A percentile compares a stretch with the other conserved stretches of the same genome.
These are phyloP conservation scores for Xylaria venustula DNA, from an alignment of 495 filamentous ascomycete species.

Conservation along the genomic window DNA sequence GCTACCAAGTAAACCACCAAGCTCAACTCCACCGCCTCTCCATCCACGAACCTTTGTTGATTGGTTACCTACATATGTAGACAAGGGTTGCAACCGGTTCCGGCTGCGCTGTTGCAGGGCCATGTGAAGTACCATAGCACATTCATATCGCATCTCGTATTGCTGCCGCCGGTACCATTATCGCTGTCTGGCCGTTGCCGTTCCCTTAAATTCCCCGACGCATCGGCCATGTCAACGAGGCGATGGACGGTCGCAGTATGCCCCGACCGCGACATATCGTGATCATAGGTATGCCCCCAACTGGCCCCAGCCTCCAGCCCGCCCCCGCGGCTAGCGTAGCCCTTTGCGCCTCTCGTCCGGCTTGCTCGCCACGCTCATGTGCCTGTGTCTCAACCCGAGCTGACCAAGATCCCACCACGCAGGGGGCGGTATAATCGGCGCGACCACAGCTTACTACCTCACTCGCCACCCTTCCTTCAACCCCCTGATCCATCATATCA, in stretches of 20 bases:
- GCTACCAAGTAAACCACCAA: background rate
- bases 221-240: slow-evolving; percentile 30
- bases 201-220: background rate
- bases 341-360: background rate
- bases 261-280: slow-evolving; percentile 59
- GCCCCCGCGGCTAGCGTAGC: background rate
- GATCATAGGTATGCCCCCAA: slow-evolving; percentile 57
- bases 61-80: background rate
- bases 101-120: background rate
- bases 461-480: slow-evolving; percentile 85
- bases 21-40: background rate
- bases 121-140: background rate
- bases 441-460: slow-evolving; percentile 89
- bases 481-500: slow-evolving; percentile 71
- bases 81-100: background rate
- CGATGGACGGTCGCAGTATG: slow-evolving; percentile 29
- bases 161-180: background rate
- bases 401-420: slow-evolving; percentile 5
- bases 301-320: background rate
- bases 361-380: background rate
- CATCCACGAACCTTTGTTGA: background rate
- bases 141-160: background rate
- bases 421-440: slow-evolving; percentile 96
- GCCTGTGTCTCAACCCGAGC: background rate
- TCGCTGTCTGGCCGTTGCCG: background rate